Evolutionary conservation across 768 basidiomycete genomes (phyloP).

Genomic region (Paxillus involutus): DNA sequence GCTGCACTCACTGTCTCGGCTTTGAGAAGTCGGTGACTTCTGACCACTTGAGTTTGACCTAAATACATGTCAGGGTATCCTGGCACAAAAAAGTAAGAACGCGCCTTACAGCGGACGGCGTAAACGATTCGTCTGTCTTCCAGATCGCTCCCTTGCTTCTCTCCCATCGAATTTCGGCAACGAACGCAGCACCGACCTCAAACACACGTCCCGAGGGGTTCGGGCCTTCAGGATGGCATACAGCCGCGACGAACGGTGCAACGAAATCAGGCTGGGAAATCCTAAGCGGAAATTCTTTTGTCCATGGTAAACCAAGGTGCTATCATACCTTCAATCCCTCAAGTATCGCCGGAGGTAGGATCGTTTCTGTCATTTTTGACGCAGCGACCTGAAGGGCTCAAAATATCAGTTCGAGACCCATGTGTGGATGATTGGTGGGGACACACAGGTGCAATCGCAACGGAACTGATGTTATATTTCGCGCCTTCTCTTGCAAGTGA

Average conservation of each 20-base stretch:
- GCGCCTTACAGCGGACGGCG: constrained; percentile 81
- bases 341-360: constrained; percentile 94
- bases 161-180: constrained; percentile 93
- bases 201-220: constrained; percentile 82
- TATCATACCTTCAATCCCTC: constrained; percentile 69
- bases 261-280: constrained; percentile 73
- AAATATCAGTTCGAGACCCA: neutral
- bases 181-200: constrained; percentile 90
- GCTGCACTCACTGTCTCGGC: constrained; percentile 57
- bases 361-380: constrained; percentile 91
- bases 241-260: constrained; percentile 86
- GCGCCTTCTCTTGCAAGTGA: constrained; percentile 90
- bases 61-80: neutral
- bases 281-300: neutral
- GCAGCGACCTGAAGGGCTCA: constrained; percentile 72
- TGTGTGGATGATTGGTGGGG: neutral
- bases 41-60: constrained; percentile 84
- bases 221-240: constrained; percentile 82
- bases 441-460: constrained; percentile 87
- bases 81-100: neutral
- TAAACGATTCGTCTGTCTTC: constrained; percentile 87
- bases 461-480: constrained; percentile 86
- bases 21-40: constrained; percentile 80
- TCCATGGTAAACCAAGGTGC: neutral
- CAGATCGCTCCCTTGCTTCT: constrained; percentile 84